Evolutionary conservation across 83 land plant species (phyloP).

Genomic region (Thuja plicata): DNA sequence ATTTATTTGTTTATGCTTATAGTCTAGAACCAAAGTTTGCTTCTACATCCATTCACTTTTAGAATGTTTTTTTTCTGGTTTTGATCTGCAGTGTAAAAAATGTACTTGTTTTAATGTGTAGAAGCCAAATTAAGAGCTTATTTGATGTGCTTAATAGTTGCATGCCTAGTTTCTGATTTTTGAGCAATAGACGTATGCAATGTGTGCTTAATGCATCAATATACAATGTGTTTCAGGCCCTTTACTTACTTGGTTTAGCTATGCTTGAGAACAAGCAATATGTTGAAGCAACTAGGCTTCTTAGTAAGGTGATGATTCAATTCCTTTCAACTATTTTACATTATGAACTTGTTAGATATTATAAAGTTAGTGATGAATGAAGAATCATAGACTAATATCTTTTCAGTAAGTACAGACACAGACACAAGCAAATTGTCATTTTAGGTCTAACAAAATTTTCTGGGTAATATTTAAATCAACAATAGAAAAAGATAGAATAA

Average conservation of each 20-base stretch:
- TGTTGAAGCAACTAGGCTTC: constrained; percentile 33
- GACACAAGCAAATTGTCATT: background rate
- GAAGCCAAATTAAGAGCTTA: background rate
- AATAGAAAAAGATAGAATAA: background rate
- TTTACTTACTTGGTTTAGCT: constrained; percentile 44
- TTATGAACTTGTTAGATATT: background rate
- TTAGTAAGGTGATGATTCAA: constrained; percentile 31
- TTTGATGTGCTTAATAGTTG: background rate
- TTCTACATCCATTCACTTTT: background rate
- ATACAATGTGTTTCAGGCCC: constrained; percentile 27
- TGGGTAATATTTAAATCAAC: background rate
- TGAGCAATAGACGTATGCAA: background rate
- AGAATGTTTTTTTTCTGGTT: background rate
- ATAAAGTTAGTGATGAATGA: background rate
- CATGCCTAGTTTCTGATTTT: background rate
- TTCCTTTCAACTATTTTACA: background rate
- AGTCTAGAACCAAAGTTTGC: background rate
- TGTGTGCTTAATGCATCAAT: background rate
- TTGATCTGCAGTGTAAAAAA: background rate
- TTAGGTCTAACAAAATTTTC: background rate
- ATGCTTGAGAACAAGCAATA: constrained; percentile 27
- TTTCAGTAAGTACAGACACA: background rate
- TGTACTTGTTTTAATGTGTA: background rate
- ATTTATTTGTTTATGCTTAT: background rate
- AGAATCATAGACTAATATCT: background rate